Conservation (phyloP, 352 stramenopile species). For the Pythium apleroticum region DNA sequence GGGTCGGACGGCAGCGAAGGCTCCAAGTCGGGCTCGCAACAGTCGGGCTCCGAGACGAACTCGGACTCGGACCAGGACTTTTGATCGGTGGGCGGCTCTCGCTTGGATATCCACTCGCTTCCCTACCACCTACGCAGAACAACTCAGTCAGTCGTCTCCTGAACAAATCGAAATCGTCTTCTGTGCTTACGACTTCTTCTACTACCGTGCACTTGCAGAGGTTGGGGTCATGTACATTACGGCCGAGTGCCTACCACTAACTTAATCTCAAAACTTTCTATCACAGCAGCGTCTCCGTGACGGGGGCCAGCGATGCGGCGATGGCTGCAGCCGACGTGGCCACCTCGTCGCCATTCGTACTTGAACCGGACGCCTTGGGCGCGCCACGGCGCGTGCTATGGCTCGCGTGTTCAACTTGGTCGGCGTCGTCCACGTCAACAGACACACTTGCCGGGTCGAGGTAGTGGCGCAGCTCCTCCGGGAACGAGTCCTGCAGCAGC, state of each 20-base stretch:
- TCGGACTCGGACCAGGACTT: constrained; percentile 87
- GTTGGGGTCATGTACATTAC: not conserved
- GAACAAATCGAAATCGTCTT: constrained; percentile 3
- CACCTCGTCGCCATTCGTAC: not conserved
- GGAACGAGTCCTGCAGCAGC: constrained; percentile 47
- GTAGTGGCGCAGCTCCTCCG: constrained; percentile 39
- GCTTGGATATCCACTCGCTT: not conserved
- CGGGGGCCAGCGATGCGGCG: not conserved
- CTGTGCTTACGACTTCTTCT: not conserved
- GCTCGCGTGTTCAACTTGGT: not conserved
- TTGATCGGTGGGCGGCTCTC: constrained; percentile 20
- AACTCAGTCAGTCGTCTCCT: not conserved
- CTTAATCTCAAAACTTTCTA: constrained; percentile 4
- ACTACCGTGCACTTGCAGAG: no score
- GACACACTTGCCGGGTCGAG: constrained; percentile 16
- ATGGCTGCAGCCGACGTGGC: not conserved
- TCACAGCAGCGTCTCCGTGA: not conserved
- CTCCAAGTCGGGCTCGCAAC: constrained; percentile 60
- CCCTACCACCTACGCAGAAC: not conserved
- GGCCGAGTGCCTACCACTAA: not conserved
- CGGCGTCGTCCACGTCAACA: not conserved
- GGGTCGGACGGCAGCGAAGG: constrained; percentile 48
- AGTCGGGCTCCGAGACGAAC: constrained; percentile 65
- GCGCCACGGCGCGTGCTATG: not conserved
- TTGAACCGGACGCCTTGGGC: not conserved